Evolutionary conservation across 805 yeast genomes (phyloP), one percentile per base, ranked within the genome.

Genomic region (Kluyveromyces wickerhamii): DNA sequence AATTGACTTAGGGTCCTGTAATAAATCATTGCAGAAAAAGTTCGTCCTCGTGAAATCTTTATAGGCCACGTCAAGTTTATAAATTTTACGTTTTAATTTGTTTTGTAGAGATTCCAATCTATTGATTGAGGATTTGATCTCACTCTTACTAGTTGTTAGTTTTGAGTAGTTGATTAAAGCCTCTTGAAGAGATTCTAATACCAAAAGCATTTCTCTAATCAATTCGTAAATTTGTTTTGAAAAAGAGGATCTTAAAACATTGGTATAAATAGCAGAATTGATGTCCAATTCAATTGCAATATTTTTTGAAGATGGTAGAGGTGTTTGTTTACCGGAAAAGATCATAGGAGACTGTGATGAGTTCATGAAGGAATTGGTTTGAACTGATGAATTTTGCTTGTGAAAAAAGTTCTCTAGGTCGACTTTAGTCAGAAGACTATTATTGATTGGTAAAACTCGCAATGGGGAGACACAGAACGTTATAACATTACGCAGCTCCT

Each of bases 401-500:
- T 40, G 37, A 28, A 43, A 46, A 16, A 52, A 38, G n/a, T 31
- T 23, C 21, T 43, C 41, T 9, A 55, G 26, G 6, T 47, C 48
- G 12, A 33, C 30, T 17, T 36, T 38, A 32, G 48, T 45, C 10
- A 57, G 40, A 7, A 56, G 41, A 11, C 40, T 45, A 17, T 42
- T 42, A 15, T 44, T 37, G 0, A 47, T 36, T 2, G 73, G 72
- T 9, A 68, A 44, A 4, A 65, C 62, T 24, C 71, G 43, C 15
- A 68, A 41, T 5, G 72, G 69, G 4, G 63, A 54, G 4, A 62
- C 54, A 3, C 57, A 49, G 8, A 50, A 53, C n/a, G 69, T 70
- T 15, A 69, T 35, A n/a, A 54, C 47, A 47, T 69, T 70, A 49
- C 74, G 58, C 10, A 69, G 45, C 1, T 39, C 42, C 34, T 60